A percentile compares a stretch with the other conserved stretches of the same genome.
phyloP scores from a whole-genome alignment of 306 rosid species.

The Herpetospermum pedunculosum region DNA sequence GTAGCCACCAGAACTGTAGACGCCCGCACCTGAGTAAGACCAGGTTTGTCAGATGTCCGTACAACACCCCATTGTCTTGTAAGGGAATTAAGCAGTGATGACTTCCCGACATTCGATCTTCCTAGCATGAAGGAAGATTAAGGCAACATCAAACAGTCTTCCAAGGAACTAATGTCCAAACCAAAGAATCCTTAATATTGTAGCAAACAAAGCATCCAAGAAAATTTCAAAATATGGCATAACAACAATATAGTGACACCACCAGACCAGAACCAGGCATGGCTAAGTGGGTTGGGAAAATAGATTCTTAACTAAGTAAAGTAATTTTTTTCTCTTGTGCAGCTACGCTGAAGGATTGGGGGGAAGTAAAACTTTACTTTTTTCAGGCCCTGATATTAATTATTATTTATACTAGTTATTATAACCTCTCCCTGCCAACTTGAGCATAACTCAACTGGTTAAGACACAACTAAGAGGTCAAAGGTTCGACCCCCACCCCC shows the following conservation, averaged over 20 bases:
- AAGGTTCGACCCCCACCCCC: too few species aligned
- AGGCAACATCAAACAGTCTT: neutral
- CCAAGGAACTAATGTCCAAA: neutral
- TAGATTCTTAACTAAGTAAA: neutral
- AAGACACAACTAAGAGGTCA: too few species aligned
- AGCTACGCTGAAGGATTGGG: neutral
- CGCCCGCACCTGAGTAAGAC: conserved; percentile 69
- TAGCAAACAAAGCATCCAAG: neutral
- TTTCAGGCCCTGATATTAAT: neutral
- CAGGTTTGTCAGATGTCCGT: conserved; percentile 85
- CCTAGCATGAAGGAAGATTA: conserved; percentile 28
- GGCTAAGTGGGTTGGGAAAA: neutral
- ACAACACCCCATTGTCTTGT: conserved; percentile 97
- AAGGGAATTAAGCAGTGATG: conserved; percentile 85
- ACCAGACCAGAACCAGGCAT: neutral
- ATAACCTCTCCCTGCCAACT: too few species aligned
- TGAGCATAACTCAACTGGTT: too few species aligned
- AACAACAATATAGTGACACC: neutral
- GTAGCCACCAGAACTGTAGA: neutral
- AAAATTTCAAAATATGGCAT: neutral
- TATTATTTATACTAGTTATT: neutral
- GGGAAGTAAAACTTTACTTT: neutral
- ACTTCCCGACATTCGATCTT: conserved; percentile 95
- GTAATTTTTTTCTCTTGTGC: neutral
- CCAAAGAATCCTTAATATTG: neutral